phyloP scores from a whole-genome alignment of 495 filamentous ascomycete species.

The Lichina pygmaea region DNA sequence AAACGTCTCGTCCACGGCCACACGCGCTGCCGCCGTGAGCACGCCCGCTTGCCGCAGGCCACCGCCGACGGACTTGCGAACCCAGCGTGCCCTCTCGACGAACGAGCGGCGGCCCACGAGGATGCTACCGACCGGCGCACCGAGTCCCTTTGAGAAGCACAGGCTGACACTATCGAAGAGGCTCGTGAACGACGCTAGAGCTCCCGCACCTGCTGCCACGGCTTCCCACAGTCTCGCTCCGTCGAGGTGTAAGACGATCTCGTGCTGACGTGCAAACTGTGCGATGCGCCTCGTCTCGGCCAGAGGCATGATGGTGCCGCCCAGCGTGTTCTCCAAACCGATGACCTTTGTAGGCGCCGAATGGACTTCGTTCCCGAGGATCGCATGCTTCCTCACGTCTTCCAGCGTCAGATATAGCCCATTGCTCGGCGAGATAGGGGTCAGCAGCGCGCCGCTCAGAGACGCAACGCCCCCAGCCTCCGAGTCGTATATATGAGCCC shows the following conservation, averaged over 20 bases:
- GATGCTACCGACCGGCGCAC: slow-evolving; percentile 67
- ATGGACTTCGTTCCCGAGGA: slow-evolving; percentile 13
- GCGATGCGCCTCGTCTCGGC: slow-evolving; percentile 11
- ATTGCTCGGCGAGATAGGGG: background rate
- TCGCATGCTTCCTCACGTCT: background rate
- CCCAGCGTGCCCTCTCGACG: slow-evolving; percentile 47
- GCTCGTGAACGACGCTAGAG: slow-evolving; percentile 34
- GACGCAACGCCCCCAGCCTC: slow-evolving; percentile 24
- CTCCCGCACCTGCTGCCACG: slow-evolving; percentile 15
- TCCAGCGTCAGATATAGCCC: slow-evolving; percentile 3
- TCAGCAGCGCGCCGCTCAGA: slow-evolving; percentile 18
- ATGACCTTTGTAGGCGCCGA: slow-evolving; percentile 12
- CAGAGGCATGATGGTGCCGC: slow-evolving; percentile 11
- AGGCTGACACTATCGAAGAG: slow-evolving; percentile 60
- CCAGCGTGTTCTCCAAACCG: slow-evolving; percentile 12
- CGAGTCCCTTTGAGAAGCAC: slow-evolving; percentile 75
- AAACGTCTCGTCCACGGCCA: slow-evolving; percentile 43
- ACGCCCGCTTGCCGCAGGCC: slow-evolving; percentile 48
- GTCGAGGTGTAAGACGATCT: slow-evolving; percentile 13
- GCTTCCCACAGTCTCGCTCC: slow-evolving; percentile 32
- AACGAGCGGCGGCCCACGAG: slow-evolving; percentile 37
- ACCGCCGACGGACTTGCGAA: slow-evolving; percentile 66
- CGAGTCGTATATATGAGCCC: slow-evolving; percentile 19
- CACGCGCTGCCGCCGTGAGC: slow-evolving; percentile 27
- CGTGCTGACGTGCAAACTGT: slow-evolving; percentile 9